These are phyloP conservation scores for Nakataea oryzae DNA, from an alignment of 2,329 filamentous ascomycete species.

Conservation along the genomic window DNA sequence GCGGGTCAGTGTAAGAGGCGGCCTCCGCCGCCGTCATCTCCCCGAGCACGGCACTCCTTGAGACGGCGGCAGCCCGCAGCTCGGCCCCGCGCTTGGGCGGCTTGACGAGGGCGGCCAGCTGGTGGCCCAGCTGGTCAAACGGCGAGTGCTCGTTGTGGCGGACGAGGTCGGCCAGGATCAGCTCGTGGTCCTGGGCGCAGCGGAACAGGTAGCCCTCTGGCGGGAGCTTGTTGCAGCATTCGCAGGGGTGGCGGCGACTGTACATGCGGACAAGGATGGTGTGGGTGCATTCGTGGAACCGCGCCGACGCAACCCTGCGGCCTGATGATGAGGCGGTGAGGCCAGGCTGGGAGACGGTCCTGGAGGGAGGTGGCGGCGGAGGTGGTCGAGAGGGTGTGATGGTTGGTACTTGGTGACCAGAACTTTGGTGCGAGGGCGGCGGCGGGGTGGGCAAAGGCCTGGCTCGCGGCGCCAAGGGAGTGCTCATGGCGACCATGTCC, in stretches of 20 bases:
- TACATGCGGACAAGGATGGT: constrained; percentile 58
- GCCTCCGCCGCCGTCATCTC: constrained; percentile 29
- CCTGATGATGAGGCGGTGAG: background rate
- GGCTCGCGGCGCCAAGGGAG: background rate
- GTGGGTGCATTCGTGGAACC: constrained; percentile 46
- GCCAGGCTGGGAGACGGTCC: background rate
- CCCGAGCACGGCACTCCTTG: constrained; percentile 32
- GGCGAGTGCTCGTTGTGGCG: constrained; percentile 11
- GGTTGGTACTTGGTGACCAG: background rate
- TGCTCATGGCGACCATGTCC: background rate
- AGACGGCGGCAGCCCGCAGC: constrained; percentile 17
- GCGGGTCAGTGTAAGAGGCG: constrained; percentile 31
- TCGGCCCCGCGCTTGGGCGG: constrained; percentile 28
- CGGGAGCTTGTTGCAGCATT: constrained; percentile 43
- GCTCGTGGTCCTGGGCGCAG: constrained; percentile 55
- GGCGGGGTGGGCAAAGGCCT: background rate
- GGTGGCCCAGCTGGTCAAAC: constrained; percentile 24
- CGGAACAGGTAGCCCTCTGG: constrained; percentile 62
- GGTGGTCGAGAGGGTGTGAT: background rate
- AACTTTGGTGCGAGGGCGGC: background rate
- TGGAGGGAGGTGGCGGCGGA: background rate
- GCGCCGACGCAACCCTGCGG: background rate
- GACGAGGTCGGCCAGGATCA: constrained; percentile 19
- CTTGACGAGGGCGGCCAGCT: constrained; percentile 20
- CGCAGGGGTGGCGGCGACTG: constrained; percentile 40